Percentiles rank a stretch among this genome's conserved stretches.
phyloP scores from a whole-genome alignment of 805 yeast species.

The Candida andamanensis region DNA sequence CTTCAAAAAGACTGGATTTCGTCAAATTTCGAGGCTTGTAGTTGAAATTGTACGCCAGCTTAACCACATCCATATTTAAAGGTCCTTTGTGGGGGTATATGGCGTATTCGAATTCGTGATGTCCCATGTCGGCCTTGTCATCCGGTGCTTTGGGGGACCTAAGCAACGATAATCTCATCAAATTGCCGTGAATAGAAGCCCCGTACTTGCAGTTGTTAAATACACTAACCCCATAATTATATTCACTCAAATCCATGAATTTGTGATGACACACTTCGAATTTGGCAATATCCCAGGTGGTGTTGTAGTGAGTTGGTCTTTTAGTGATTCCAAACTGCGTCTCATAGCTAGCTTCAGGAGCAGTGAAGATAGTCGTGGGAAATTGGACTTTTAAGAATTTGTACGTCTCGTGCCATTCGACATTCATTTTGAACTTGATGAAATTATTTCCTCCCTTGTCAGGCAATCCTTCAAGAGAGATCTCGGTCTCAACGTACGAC shows the following conservation, averaged over 20 bases:
- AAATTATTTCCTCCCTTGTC: slow-evolving; percentile 17
- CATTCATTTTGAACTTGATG: slow-evolving; percentile 39
- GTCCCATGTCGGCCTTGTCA: slow-evolving; percentile 90
- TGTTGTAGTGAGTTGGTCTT: slow-evolving; percentile 92
- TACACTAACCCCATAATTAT: slow-evolving; percentile 78
- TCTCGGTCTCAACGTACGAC: slow-evolving; percentile 59
- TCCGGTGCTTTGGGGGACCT: slow-evolving; percentile 95
- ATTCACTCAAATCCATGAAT: slow-evolving; percentile 87
- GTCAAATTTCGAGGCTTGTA: slow-evolving; percentile 36
- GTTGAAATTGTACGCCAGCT: slow-evolving; percentile 77
- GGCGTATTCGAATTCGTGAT: slow-evolving; percentile 78
- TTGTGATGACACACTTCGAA: slow-evolving; percentile 94
- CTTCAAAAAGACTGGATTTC: slow-evolving; percentile 12
- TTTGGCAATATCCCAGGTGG: slow-evolving; percentile 94
- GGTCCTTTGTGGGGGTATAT: slow-evolving; percentile 76
- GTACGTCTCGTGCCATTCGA: slow-evolving; percentile 84
- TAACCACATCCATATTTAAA: slow-evolving; percentile 59
- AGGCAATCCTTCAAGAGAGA: slow-evolving; percentile 58
- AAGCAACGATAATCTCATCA: slow-evolving; percentile 78
- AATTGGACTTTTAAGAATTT: slow-evolving; percentile 92
- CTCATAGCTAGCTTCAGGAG: slow-evolving; percentile 74
- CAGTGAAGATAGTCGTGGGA: slow-evolving; percentile 77
- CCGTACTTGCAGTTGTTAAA: slow-evolving; percentile 88
- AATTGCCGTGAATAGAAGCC: slow-evolving; percentile 87
- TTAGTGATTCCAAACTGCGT: slow-evolving; percentile 90